Evolutionary conservation across 2,329 filamentous ascomycete species (phyloP).

Genomic region (Talaromyces sp.): DNA sequence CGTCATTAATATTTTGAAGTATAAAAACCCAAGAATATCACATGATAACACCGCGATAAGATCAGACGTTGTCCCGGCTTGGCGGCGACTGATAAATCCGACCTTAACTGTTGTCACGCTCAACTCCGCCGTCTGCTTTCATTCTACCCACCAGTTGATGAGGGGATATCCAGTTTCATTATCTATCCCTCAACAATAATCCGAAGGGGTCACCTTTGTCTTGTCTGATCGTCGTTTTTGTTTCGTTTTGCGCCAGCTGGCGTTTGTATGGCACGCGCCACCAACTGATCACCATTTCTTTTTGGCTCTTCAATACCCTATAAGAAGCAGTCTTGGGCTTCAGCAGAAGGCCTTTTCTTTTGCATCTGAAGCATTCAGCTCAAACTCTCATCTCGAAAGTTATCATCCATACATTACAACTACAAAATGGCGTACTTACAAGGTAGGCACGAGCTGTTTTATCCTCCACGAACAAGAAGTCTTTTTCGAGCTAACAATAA

Average conservation of each 20-base stretch:
- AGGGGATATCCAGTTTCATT: neutral
- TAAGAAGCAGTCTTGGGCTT: neutral
- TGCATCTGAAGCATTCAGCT: neutral
- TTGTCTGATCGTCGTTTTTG: neutral
- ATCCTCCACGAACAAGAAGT: neutral
- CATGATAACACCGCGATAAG: too few relatives aligned
- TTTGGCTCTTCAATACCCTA: neutral
- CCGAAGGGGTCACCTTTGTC: neutral
- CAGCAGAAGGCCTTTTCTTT: neutral
- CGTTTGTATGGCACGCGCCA: neutral
- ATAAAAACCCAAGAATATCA: too few relatives aligned
- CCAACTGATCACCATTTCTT: neutral
- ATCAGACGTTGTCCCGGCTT: neutral
- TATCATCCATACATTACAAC: neutral
- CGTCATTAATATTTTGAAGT: too few relatives aligned
- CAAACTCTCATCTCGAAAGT: neutral
- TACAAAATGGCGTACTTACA: conserved; percentile 12
- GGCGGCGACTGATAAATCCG: neutral
- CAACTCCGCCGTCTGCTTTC: neutral
- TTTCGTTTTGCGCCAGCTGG: neutral
- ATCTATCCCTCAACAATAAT: neutral
- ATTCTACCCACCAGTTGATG: neutral
- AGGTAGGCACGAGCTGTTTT: conserved; percentile 7
- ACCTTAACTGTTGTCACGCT: neutral
- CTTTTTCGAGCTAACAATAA: neutral